Conservation (phyloP, 495 filamentous ascomycete genomes). For the Aspergillus leporis region DNA sequence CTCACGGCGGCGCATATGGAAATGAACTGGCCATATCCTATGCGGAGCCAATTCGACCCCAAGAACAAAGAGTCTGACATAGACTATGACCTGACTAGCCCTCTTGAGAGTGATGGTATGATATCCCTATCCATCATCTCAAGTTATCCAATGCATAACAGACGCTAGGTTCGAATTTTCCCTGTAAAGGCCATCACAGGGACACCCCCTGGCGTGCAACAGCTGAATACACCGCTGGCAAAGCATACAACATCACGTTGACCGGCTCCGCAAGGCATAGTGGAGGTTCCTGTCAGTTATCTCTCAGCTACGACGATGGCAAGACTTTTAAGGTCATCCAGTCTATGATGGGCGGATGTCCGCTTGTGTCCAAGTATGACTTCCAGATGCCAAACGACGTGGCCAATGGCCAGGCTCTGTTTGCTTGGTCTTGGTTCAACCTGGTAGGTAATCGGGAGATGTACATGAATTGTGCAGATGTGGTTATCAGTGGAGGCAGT, state of each 20-base stretch:
- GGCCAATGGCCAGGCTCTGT: conserved; percentile 49
- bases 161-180: conserved; percentile 56
- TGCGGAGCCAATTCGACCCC: conserved; percentile 17
- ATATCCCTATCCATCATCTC: not conserved
- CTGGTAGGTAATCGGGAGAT: conserved; percentile 57
- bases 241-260: conserved; percentile 57
- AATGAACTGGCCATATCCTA: conserved; percentile 19
- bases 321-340: conserved; percentile 38
- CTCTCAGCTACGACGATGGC: conserved; percentile 42
- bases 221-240: conserved; percentile 42
- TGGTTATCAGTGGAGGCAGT: conserved; percentile 49
- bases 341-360: conserved; percentile 43
- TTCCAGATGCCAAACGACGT: conserved; percentile 66
- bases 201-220: conserved; percentile 21
- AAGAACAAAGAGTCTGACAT: not conserved
- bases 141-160: not conserved
- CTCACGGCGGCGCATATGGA: conserved; percentile 17
- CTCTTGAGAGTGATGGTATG: conserved; percentile 9
- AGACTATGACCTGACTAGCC: conserved; percentile 17
- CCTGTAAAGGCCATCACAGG: conserved; percentile 63
- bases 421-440: conserved; percentile 66
- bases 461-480: conserved; percentile 65
- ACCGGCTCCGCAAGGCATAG: conserved; percentile 51
- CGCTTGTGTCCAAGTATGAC: conserved; percentile 45
- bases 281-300: conserved; percentile 49